These are phyloP conservation scores for Diaporthe sp. DNA, from an alignment of 2,329 filamentous ascomycete species.

Conservation along the genomic window DNA sequence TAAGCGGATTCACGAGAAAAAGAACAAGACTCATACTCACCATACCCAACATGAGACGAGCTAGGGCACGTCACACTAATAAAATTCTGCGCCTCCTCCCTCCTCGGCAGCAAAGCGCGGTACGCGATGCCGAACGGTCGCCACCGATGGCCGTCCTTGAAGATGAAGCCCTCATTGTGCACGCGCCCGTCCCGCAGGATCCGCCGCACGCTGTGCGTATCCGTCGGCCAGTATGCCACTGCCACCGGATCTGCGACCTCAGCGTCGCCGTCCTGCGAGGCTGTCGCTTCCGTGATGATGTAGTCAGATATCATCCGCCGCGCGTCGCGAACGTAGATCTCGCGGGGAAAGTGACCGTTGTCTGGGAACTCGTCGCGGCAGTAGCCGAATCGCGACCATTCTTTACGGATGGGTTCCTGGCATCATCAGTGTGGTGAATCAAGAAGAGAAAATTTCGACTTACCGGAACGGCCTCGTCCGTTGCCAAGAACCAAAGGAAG, in stretches of 20 bases:
- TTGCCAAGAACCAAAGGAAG: neutral
- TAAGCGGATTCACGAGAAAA: neutral
- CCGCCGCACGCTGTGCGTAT: slow-evolving; percentile 46
- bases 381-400: slow-evolving; percentile 46
- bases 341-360: slow-evolving; percentile 47
- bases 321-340: slow-evolving; percentile 49
- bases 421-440: no score
- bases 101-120: neutral
- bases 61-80: neutral
- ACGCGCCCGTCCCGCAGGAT: slow-evolving; percentile 44
- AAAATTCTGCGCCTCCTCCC: neutral
- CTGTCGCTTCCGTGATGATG: neutral
- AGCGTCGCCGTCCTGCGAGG: neutral
- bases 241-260: slow-evolving; percentile 43
- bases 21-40: neutral
- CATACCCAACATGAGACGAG: slow-evolving; percentile 2
- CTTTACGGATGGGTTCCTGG: slow-evolving; percentile 28
- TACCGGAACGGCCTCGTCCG: neutral
- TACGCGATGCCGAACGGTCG: neutral
- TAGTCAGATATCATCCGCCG: slow-evolving; percentile 37
- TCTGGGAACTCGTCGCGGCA: slow-evolving; percentile 47
- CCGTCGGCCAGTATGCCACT: slow-evolving; percentile 46
- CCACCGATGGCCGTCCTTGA: slow-evolving; percentile 34
- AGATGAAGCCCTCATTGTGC: slow-evolving; percentile 46
- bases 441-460: no score